Evolutionary conservation across 352 stramenopile species (phyloP).

Genomic region (Phytopythium oedochilum): DNA sequence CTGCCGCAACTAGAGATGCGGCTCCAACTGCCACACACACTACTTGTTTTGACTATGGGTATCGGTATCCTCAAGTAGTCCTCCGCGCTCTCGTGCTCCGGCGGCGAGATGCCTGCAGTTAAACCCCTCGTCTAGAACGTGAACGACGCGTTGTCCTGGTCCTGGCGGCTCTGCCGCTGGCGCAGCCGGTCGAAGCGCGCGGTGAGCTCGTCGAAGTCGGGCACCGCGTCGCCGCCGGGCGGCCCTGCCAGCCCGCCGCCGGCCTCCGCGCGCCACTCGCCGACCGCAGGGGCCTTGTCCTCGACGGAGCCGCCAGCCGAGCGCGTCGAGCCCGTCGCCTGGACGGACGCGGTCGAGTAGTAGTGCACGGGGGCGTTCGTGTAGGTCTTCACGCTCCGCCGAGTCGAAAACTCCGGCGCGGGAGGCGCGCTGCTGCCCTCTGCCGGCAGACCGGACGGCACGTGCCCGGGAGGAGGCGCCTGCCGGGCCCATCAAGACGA

Average conservation of each 20-base stretch:
- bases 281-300: constrained; percentile 6
- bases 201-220: constrained; percentile 92
- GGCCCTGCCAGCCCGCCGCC: neutral
- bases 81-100: too few species aligned
- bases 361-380: constrained; percentile 34
- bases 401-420: constrained; percentile 16
- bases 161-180: constrained; percentile 59
- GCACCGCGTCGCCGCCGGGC: constrained; percentile 33
- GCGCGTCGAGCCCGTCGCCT: constrained; percentile 1
- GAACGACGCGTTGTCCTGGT: constrained; percentile 50
- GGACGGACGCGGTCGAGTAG: constrained; percentile 14
- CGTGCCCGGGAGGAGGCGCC: constrained; percentile 35
- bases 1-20: too few species aligned
- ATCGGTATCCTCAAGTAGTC: too few species aligned
- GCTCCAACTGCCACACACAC: too few species aligned
- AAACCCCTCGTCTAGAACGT: constrained; percentile 64
- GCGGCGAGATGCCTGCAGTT: too few species aligned
- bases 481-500: constrained; percentile 12
- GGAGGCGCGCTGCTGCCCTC: constrained; percentile 11
- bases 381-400: constrained; percentile 30
- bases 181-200: constrained; percentile 90
- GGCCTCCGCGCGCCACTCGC: neutral
- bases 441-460: constrained; percentile 25
- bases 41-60: too few species aligned
- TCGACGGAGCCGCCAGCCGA: constrained; percentile 7